These are phyloP conservation scores for Metschnikowia corniflorae DNA, from an alignment of 805 yeast species.

Conservation along the genomic window DNA sequence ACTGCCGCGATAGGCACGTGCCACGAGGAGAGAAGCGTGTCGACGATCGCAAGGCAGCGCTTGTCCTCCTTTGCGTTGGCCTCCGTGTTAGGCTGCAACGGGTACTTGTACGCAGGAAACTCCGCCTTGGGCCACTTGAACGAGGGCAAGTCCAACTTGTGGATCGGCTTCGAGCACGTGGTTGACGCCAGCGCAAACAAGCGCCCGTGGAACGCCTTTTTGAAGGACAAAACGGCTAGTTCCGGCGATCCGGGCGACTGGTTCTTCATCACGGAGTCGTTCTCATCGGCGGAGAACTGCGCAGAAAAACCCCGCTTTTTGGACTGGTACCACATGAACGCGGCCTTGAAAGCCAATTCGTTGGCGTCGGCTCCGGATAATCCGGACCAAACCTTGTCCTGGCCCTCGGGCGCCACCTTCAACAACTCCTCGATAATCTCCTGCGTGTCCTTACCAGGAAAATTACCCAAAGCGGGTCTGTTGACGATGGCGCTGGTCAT, in stretches of 20 bases:
- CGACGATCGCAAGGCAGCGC: conserved; percentile 75
- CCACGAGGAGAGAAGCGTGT: conserved; percentile 65
- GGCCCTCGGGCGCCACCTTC: conserved; percentile 76
- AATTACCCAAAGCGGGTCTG: conserved; percentile 74
- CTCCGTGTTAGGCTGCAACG: conserved; percentile 62
- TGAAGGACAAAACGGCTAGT: conserved; percentile 79
- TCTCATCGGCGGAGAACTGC: conserved; percentile 68
- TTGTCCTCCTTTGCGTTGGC: conserved; percentile 75
- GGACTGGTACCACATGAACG: conserved; percentile 74
- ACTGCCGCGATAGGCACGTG: conserved; percentile 79
- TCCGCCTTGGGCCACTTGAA: conserved; percentile 97
- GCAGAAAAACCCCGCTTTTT: conserved; percentile 59
- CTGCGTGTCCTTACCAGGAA: conserved; percentile 54
- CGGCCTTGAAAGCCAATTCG: conserved; percentile 86
- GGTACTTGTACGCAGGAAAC: conserved; percentile 82
- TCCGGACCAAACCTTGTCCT: conserved; percentile 72
- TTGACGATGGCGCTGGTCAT: conserved; percentile 72
- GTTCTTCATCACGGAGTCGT: conserved; percentile 71
- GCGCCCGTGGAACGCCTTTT: conserved; percentile 92
- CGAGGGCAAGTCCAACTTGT: conserved; percentile 88
- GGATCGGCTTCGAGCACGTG: conserved; percentile 92
- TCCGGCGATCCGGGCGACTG: conserved; percentile 87
- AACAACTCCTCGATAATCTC: conserved; percentile 50
- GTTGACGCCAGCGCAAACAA: conserved; percentile 87
- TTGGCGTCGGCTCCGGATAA: conserved; percentile 86